phyloP scores from a whole-genome alignment of 768 basidiomycete genomes.

The Rhizopogon vinicolor region DNA sequence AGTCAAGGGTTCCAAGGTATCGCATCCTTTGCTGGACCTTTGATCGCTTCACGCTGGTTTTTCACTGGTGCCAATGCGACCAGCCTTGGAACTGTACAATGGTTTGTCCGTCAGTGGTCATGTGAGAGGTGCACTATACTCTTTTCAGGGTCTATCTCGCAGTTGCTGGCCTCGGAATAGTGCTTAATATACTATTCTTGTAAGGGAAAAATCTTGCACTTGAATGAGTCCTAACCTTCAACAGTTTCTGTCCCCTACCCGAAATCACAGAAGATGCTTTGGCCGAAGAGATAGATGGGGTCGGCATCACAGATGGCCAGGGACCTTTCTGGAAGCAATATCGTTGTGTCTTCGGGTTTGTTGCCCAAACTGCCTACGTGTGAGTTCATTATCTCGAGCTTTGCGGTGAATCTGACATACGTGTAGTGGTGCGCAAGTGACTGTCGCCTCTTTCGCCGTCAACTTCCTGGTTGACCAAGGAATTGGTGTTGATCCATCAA shows the following conservation, averaged over 20 bases:
- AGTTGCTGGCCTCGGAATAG: constrained; percentile 56
- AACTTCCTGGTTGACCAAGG: constrained; percentile 67
- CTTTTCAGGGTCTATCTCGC: constrained; percentile 55
- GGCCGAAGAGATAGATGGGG: constrained; percentile 40
- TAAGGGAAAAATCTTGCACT: constrained; percentile 23
- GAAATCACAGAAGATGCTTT: constrained; percentile 71
- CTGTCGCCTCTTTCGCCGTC: constrained; percentile 61
- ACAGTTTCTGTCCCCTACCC: constrained; percentile 61
- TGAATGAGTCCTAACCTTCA: constrained; percentile 1
- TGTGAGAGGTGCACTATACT: neutral
- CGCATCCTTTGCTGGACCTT: constrained; percentile 67
- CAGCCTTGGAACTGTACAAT: constrained; percentile 64
- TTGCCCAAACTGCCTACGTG: constrained; percentile 68
- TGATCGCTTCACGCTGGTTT: constrained; percentile 74
- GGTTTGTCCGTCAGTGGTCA: constrained; percentile 27
- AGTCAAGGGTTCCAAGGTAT: constrained; percentile 79
- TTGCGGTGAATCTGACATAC: neutral
- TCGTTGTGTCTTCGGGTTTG: constrained; percentile 65
- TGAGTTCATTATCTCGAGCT: constrained; percentile 25
- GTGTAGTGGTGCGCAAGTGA: constrained; percentile 59
- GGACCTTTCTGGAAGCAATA: constrained; percentile 68
- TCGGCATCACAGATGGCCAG: constrained; percentile 34
- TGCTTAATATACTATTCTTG: constrained; percentile 64
- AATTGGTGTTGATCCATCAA: constrained; percentile 44
- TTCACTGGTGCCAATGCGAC: constrained; percentile 60